Conservation (phyloP, 139 green algal genomes). For the Tetradesmus obliquus region DNA sequence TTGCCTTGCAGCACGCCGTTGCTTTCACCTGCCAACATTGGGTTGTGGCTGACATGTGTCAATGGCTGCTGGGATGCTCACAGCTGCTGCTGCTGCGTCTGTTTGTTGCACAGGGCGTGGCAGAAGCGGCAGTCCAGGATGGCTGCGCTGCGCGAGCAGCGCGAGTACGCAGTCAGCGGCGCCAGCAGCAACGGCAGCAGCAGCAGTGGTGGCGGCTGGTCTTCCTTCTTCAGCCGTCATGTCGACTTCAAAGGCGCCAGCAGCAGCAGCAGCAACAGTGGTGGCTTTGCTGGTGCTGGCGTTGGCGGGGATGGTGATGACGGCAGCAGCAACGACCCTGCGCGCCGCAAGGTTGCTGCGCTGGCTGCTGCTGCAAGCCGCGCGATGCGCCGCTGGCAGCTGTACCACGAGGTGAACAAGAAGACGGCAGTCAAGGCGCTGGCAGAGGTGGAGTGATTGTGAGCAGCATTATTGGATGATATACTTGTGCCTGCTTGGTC, state of each 20-base stretch:
- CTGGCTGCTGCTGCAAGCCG: slow-evolving; percentile 29
- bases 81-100: neutral
- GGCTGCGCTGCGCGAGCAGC: slow-evolving; percentile 15
- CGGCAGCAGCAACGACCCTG: neutral
- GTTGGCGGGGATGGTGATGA: neutral
- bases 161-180: neutral
- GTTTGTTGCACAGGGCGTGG: slow-evolving; percentile 5
- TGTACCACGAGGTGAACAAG: slow-evolving; percentile 12
- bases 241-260: slow-evolving; percentile 7
- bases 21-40: too few species aligned
- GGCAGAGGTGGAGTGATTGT: neutral
- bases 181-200: neutral
- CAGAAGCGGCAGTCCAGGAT: slow-evolving; percentile 32
- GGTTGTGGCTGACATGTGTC: too few species aligned
- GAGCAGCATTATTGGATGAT: too few species aligned
- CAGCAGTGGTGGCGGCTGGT: neutral
- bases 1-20: too few species aligned
- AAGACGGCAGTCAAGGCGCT: neutral
- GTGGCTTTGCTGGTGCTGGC: neutral
- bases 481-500: too few species aligned
- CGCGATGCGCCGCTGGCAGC: slow-evolving; percentile 20
- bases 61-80: neutral
- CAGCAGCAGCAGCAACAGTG: neutral
- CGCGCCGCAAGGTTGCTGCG: neutral
- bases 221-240: slow-evolving; percentile 20